Evolutionary conservation across 169 alveolate species (phyloP).

Genomic region (Cryptosporidium ubiquitum): DNA sequence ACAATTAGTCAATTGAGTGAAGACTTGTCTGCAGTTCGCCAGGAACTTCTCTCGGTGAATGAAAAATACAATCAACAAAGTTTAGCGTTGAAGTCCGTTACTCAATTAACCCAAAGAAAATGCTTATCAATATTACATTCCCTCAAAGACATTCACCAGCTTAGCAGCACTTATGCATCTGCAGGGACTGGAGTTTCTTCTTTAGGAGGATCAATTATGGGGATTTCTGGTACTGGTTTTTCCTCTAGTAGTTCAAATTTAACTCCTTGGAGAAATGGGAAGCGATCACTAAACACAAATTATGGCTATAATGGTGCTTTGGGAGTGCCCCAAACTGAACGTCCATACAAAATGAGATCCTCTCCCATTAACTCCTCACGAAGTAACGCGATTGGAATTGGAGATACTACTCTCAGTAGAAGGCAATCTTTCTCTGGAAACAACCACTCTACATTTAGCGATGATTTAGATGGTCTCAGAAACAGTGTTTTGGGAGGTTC

Average conservation of each 20-base stretch:
- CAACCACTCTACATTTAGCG: constrained; percentile 2
- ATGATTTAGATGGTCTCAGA: constrained; percentile 17
- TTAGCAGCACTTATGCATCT: constrained; percentile 28
- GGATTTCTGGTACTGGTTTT: neutral
- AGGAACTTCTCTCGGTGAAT: constrained; percentile 18
- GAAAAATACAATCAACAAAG: constrained; percentile 59
- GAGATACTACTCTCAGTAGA: neutral
- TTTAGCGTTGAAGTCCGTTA: constrained; percentile 49
- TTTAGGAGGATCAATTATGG: neutral
- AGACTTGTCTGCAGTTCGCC: constrained; percentile 45
- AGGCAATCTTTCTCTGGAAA: constrained; percentile 25
- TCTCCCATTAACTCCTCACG: constrained; percentile 59
- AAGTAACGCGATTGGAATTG: neutral
- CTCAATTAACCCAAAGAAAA: constrained; percentile 59
- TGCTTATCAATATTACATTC: constrained; percentile 58
- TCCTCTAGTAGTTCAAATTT: neutral
- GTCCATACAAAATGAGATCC: constrained; percentile 69
- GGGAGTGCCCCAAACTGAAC: constrained; percentile 60
- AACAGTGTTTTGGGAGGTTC: constrained; percentile 6
- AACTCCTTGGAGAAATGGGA: constrained; percentile 67
- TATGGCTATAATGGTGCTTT: constrained; percentile 3
- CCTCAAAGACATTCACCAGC: constrained; percentile 57
- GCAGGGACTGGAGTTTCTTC: neutral
- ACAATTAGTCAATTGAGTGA: constrained; percentile 44
- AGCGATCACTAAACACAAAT: constrained; percentile 30